A percentile compares a stretch with the other conserved stretches of the same genome.
Evolutionary conservation across 2,329 filamentous ascomycete genomes (phyloP).

Genomic region (Cercospora citrullina): DNA sequence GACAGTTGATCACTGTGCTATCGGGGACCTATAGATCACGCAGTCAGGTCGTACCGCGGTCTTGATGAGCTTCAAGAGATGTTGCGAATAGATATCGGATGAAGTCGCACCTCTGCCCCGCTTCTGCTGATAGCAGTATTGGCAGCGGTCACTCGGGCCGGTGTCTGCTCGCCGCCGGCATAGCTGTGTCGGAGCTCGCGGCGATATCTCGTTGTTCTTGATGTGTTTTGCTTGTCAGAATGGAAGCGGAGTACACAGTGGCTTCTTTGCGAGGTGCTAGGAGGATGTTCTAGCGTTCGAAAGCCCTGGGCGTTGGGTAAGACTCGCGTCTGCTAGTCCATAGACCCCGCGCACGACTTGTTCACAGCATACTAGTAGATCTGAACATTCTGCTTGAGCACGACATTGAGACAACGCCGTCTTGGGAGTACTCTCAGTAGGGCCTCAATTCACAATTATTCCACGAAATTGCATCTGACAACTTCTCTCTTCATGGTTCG

Average conservation of each 20-base stretch:
- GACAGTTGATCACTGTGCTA: not conserved
- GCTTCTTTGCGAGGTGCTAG: not conserved
- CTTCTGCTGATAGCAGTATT: not conserved
- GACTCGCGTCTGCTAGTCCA: not conserved
- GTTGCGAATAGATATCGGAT: not conserved
- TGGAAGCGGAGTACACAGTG: not conserved
- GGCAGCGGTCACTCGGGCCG: conserved; percentile 3
- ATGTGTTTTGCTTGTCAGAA: not conserved
- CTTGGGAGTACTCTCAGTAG: not conserved
- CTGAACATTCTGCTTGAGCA: not conserved
- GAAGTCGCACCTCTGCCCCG: conserved; percentile 5
- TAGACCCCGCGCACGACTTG: not conserved
- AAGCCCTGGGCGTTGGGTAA: not conserved
- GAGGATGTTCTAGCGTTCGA: not conserved
- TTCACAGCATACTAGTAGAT: not conserved
- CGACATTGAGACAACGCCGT: not conserved
- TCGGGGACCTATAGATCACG: not conserved
- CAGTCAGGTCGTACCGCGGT: not conserved
- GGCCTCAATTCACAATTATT: not conserved
- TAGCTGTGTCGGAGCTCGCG: not conserved
- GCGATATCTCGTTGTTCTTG: not conserved
- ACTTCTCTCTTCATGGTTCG: not conserved
- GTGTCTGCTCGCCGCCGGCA: not conserved
- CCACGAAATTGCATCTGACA: not conserved
- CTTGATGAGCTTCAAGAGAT: not conserved